Evolutionary conservation across 306 rosid genomes (phyloP), one percentile per base, ranked within the genome.

Genomic region (Cicer yamashitae): DNA sequence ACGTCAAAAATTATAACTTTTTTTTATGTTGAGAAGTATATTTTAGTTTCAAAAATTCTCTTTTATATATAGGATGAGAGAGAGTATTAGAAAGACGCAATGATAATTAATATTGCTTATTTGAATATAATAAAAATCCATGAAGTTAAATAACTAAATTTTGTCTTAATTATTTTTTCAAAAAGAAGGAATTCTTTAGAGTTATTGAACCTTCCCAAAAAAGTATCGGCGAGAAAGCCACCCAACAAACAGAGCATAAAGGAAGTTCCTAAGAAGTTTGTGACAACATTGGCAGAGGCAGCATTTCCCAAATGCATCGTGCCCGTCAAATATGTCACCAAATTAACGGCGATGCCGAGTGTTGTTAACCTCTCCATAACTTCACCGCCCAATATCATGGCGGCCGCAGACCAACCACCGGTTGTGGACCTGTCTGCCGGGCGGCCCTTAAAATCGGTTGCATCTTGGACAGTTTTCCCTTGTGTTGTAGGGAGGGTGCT

Each of bases 221-320:
- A 94, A 37, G 98, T 84, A 73, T 94, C 98, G 1, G 96, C 98
- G 0, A 94, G 60, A 62, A 94, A 91, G 6, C 98, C 98, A 13
- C 98, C 98, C 15, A 94, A 85, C 57, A 94, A 75, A 76, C 94
- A 94, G 50, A 94, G 91, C 97, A 94, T 90, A 71, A 91, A 91
- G 13, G 98, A 94, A 56, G 97, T 90, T 34, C 97, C 98, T 11
- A 90, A 69, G 78, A 91, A 94, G 79, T 94, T 91, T 69, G 97
- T 94, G 85, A 91, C 97, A 2, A 82, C 84, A 65, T 88, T 94
- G 74, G 98, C 98, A 13, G 98, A 85, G 74, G 78, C 78, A 44
- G 96, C 97, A 82, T 85, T 94, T 50, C 98, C 98, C 86, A 94
- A 84, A 83, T 94, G 96, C 98, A 91, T 91, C 3, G 96, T 87